Evolutionary conservation across 2,329 filamentous ascomycete genomes (phyloP), one percentile per base, ranked within the genome.

Genomic region (Sarocladium strictum): DNA sequence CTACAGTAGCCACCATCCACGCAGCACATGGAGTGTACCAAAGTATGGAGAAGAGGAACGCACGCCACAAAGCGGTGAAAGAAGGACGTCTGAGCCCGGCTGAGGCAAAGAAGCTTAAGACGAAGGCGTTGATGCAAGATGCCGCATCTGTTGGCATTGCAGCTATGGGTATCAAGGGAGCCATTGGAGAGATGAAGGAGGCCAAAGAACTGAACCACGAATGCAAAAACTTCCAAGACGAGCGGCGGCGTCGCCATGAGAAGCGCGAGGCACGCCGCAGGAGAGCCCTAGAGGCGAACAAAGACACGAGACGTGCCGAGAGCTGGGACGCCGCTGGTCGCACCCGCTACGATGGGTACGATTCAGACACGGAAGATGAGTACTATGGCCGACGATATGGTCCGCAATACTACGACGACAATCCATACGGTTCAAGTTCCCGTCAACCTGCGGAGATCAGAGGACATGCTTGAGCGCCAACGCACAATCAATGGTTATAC

Each of bases 1-100:
- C 80, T 54, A 73, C 77, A 53, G 77, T 82, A 58, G 80, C 80
- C 63, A 83, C 79, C 60, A 81, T 84, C 61, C 79, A 83, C 66
- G 80, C 80, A 60, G 79, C 77, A 60, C 75, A 83, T 63, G 79
- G 72, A 59, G 76, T 83, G 62, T 83, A 82, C 64, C 69, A 76
- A 62, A 82, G 78, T 67, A 75, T 82, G 76, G 77, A 80, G 65
- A 80, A 79, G 69, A 74, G 79, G 56, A 73, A 76, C 38, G 68
- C 70, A 58, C 73, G 80, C 56, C 74, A 78, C 56, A 77, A 72
- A 62, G 80, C 79, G 40, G 78, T 83, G 53, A 72, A 68, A 43
- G 73, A 82, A 60, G 80, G 80, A 26, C 70, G 71, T n/a, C 66
- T 83, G 21, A 78, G 74, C 56, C 66, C 70, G 5, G 66, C 68